These are phyloP conservation scores for Cyclotella cryptica DNA, from an alignment of 108 stramenopile species.

Conservation along the genomic window DNA sequence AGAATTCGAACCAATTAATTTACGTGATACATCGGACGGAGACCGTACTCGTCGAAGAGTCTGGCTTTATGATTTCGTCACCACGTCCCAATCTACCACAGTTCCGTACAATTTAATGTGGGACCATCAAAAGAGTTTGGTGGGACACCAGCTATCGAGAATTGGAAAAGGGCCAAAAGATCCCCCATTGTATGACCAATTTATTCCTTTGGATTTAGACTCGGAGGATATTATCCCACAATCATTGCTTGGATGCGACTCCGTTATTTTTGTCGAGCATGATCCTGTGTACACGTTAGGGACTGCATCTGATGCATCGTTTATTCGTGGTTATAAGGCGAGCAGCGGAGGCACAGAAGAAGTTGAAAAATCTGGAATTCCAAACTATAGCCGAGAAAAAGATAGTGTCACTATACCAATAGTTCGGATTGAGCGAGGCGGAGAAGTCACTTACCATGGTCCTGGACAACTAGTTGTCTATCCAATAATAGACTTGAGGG, in stretches of 20 bases:
- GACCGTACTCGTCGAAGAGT: conserved; percentile 51
- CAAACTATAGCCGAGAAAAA: not conserved
- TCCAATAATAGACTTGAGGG: conserved; percentile 92
- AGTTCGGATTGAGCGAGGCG: conserved; percentile 93
- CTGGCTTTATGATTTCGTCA: conserved; percentile 62
- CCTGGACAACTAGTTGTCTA: conserved; percentile 97
- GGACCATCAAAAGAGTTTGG: conserved; percentile 65
- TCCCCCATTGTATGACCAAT: conserved; percentile 53
- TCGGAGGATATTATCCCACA: not conserved
- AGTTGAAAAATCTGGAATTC: conserved; percentile 1
- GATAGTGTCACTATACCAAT: conserved; percentile 46
- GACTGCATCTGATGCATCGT: conserved; percentile 79
- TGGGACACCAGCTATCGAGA: conserved; percentile 57
- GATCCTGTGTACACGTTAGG: conserved; percentile 87
- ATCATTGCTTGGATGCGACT: conserved; percentile 57
- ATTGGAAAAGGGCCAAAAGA: conserved; percentile 55
- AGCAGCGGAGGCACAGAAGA: conserved; percentile 14
- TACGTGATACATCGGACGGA: not conserved
- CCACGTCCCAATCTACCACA: conserved; percentile 18
- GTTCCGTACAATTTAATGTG: conserved; percentile 60
- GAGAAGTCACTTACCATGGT: conserved; percentile 98
- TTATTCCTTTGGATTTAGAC: conserved; percentile 43
- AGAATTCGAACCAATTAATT: conserved; percentile 53
- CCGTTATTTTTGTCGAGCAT: conserved; percentile 79
- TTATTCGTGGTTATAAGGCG: conserved; percentile 43